Conservation (phyloP, 192 early-diverging fungal species). For the Phycomyces blakesleeanus region DNA sequence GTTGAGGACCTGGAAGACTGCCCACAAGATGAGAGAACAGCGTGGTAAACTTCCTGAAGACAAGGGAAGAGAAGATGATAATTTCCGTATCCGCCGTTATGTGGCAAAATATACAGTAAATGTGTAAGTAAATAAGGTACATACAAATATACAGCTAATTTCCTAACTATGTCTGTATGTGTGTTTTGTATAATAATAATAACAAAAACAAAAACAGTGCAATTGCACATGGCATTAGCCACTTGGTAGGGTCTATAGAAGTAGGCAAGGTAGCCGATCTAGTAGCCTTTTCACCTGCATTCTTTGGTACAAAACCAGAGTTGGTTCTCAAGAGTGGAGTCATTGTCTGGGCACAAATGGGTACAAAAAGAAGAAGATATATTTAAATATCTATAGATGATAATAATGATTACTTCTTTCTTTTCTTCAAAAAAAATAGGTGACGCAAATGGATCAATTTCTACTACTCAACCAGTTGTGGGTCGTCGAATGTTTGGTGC, state of each 20-base stretch:
- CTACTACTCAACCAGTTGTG: constrained; percentile 87
- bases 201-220: too few relatives aligned
- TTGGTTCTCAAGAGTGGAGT: constrained; percentile 88
- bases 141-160: too few relatives aligned
- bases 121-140: too few relatives aligned
- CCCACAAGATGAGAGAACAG: constrained; percentile 89
- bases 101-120: constrained; percentile 98
- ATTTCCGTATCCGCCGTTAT: constrained; percentile 89
- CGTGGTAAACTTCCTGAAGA: constrained; percentile 62
- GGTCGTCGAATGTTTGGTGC: constrained; percentile 84
- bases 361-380: constrained; percentile 31
- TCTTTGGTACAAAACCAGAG: constrained; percentile 87
- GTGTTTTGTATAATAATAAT: too few relatives aligned
- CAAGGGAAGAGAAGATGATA: constrained; percentile 62
- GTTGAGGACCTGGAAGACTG: constrained; percentile 90
- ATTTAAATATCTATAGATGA: too few relatives aligned
- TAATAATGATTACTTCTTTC: too few relatives aligned
- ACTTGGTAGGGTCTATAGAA: constrained; percentile 90
- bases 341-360: constrained; percentile 82
- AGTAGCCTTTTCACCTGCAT: constrained; percentile 76
- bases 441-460: constrained; percentile 93
- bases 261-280: constrained; percentile 93
- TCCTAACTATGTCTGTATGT: too few relatives aligned
- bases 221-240: constrained; percentile 80
- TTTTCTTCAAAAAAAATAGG: too few relatives aligned